Percentiles rank a stretch among this genome's conserved stretches.
Conservation (phyloP, 352 stramenopile species). For the Phytopythium litorale region DNA sequence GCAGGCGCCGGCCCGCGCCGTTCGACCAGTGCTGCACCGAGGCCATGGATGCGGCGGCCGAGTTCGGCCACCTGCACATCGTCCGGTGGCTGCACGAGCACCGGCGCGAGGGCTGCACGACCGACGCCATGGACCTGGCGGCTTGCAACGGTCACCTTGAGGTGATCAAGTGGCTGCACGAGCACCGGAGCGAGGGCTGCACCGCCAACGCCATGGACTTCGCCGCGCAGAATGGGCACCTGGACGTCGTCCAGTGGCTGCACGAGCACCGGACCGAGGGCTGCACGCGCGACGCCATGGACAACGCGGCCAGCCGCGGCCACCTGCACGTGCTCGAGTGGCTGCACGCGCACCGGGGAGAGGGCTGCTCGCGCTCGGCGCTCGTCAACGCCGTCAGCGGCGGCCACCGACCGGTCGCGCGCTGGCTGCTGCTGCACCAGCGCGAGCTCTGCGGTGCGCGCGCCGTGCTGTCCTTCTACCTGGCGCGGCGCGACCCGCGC, state of each 20-base stretch:
- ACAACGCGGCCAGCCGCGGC: slow-evolving; percentile 49
- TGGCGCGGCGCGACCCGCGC: slow-evolving; percentile 24
- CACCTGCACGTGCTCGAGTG: slow-evolving; percentile 45
- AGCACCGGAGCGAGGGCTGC: slow-evolving; percentile 47
- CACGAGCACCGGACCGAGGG: slow-evolving; percentile 46
- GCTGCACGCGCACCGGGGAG: slow-evolving; percentile 42
- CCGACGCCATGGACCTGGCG: slow-evolving; percentile 67
- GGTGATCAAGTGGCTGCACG: slow-evolving; percentile 63
- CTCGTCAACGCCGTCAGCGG: slow-evolving; percentile 56
- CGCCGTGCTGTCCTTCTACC: slow-evolving; percentile 30
- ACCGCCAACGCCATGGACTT: slow-evolving; percentile 64
- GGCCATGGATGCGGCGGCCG: slow-evolving; percentile 59
- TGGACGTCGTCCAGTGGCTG: slow-evolving; percentile 61
- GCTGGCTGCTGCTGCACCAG: slow-evolving; percentile 48
- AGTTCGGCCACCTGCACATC: slow-evolving; percentile 56
- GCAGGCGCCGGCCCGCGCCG: slow-evolving; percentile 20
- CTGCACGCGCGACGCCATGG: slow-evolving; percentile 46
- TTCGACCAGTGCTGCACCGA: slow-evolving; percentile 53
- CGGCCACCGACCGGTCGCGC: slow-evolving; percentile 46
- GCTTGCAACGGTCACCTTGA: slow-evolving; percentile 48
- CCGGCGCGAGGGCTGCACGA: slow-evolving; percentile 49
- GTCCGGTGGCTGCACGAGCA: slow-evolving; percentile 54
- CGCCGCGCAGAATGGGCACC: slow-evolving; percentile 47
- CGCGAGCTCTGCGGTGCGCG: slow-evolving; percentile 34
- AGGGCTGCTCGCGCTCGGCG: slow-evolving; percentile 71